Conservation (phyloP, 164 flowering plant genomes). For the Magnolia officinalis region DNA sequence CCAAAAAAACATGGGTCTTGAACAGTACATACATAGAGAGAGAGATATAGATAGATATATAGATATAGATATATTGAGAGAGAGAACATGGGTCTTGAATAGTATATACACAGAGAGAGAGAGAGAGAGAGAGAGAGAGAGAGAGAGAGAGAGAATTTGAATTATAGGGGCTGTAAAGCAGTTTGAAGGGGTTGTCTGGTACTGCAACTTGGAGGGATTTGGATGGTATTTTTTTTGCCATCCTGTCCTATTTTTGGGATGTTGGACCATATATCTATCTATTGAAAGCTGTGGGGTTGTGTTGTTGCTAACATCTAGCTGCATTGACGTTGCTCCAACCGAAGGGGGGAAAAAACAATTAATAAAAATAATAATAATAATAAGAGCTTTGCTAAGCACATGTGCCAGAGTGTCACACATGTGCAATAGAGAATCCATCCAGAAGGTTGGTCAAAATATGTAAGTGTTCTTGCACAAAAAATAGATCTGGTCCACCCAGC, state of each 20-base stretch:
- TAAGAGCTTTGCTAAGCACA: neutral
- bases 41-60: too few species aligned
- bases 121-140: neutral
- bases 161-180: slow-evolving; percentile 51
- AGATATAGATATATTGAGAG: too few species aligned
- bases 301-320: slow-evolving; percentile 8
- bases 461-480: too few species aligned
- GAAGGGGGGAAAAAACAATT: neutral
- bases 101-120: neutral
- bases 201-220: slow-evolving; percentile 27
- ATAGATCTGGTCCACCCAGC: too few species aligned
- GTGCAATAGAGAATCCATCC: too few species aligned
- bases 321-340: slow-evolving; percentile 11
- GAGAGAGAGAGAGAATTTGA: slow-evolving; percentile 1
- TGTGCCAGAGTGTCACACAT: neutral
- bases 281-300: slow-evolving; percentile 11
- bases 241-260: slow-evolving; percentile 7
- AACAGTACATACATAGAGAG: too few species aligned
- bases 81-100: too few species aligned
- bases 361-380: neutral
- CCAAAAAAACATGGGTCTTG: neutral
- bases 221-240: slow-evolving; percentile 9
- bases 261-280: neutral
- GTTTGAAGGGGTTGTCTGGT: slow-evolving; percentile 40
- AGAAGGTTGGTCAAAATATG: too few species aligned